Base-by-base conservation (phyloP, 2,329 filamentous ascomycete genomes). In the Xylaria sp. region DNA sequence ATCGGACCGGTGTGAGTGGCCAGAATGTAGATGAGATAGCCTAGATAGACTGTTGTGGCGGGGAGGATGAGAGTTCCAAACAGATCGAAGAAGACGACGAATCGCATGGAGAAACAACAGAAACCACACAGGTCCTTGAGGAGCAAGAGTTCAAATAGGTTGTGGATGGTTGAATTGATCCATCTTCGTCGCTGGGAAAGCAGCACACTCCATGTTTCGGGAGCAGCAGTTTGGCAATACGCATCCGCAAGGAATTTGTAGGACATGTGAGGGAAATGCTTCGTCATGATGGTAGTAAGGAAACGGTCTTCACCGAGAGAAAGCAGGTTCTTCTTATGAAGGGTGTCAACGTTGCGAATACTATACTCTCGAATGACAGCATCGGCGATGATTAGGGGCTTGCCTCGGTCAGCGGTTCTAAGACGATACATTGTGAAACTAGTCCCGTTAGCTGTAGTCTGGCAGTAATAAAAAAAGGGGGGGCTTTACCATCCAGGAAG, bases 371-470 rank as follows among this genome's bases (percentile, higher is more conserved):
- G 84, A 78, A 99, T 94, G 67, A 99, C 86, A 61, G 88, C 90
- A 80, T 98, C 94, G 1, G 94, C 91, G 75, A 99, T 97, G 76
- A 99, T 97, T 65, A 99, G 85, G 66, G 96, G 96, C 76, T 94
- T 95, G 76, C 96, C 96, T 79, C 94, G 95, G 81, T 99, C 96
- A 28, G 92, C 93, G 4, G 95, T 98, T 73, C 96, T 90, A 48
- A 99, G 87, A 79, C 96, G 94, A 81, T 99, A 99, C 96, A 99
- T 98, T 84, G 92, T 92, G 88, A 99, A 99, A 91, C 95, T 98
- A 75, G 2, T 25, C 4, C 28, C 20, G 25, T 70, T 67, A 63
- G 80, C 50, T 85, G 78, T 87, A 73, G 74, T 63, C 52, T 48
- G 15, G 64, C 18, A 28, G 5, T 1, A 28, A 28, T 28, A 57